A percentile compares a stretch with the other conserved stretches of the same genome.
phyloP scores from a whole-genome alignment of 257 asterid species.

The Phtheirospermum japonicum region DNA sequence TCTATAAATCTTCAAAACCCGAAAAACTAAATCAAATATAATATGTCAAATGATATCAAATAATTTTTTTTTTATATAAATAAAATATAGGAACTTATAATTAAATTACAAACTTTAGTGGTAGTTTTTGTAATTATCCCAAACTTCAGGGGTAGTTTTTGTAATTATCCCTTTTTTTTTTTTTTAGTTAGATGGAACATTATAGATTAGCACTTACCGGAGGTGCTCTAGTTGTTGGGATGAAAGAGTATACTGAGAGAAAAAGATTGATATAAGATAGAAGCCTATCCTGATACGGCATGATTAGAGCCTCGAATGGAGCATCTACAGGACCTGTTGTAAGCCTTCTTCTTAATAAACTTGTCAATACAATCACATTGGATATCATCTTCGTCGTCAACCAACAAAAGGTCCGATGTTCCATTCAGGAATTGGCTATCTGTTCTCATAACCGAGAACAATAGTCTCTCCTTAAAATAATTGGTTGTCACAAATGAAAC shows the following conservation, averaged over 20 bases:
- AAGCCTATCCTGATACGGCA: slow-evolving; percentile 80
- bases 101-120: too few relatives aligned
- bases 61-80: too few relatives aligned
- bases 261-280: slow-evolving; percentile 62
- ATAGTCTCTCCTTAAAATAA: slow-evolving; percentile 70
- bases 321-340: slow-evolving; percentile 72
- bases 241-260: slow-evolving; percentile 83
- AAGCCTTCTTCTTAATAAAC: slow-evolving; percentile 44
- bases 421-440: too few relatives aligned
- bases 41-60: too few relatives aligned
- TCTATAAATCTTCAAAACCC: too few relatives aligned
- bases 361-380: slow-evolving; percentile 45
- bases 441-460: slow-evolving; percentile 61
- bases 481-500: slow-evolving; percentile 65
- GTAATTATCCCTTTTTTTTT: too few relatives aligned
- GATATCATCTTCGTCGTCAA: slow-evolving; percentile 45
- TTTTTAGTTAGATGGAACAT: slow-evolving; percentile 2
- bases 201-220: slow-evolving; percentile 35
- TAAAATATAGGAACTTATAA: too few relatives aligned
- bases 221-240: too few relatives aligned
- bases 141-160: too few relatives aligned
- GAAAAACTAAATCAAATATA: too few relatives aligned
- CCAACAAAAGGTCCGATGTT: slow-evolving; percentile 54
- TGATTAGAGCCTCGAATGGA: too few relatives aligned
- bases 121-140: too few relatives aligned